A percentile compares a stretch with the other conserved stretches of the same genome.
These are phyloP conservation scores for Blepharisma undulans DNA, from an alignment of 169 alveolate genomes.

Conservation along the genomic window DNA sequence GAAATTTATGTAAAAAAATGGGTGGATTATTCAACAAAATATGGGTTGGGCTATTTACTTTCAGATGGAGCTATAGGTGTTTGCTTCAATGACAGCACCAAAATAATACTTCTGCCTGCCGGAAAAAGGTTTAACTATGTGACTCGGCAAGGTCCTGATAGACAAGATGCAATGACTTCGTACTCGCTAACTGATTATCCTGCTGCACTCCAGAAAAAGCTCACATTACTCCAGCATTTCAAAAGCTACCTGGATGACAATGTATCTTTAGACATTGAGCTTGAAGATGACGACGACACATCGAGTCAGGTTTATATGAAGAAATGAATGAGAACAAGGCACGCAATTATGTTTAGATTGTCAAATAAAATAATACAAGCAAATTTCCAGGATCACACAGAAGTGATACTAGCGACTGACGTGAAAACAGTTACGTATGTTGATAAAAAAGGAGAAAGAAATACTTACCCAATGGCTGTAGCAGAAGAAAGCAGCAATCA, in stretches of 20 bases:
- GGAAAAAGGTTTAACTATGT: slow-evolving; percentile 7
- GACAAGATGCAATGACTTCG: background rate
- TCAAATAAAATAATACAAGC: slow-evolving; percentile 88
- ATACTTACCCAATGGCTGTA: slow-evolving; percentile 73
- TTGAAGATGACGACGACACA: slow-evolving; percentile 49
- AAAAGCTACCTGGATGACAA: slow-evolving; percentile 61
- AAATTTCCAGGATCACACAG: slow-evolving; percentile 85
- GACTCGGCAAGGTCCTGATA: slow-evolving; percentile 6
- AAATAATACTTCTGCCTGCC: slow-evolving; percentile 64
- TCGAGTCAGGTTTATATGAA: slow-evolving; percentile 75
- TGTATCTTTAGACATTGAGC: slow-evolving; percentile 15
- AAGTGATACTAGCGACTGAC: slow-evolving; percentile 77
- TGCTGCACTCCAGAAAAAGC: slow-evolving; percentile 83
- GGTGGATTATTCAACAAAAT: slow-evolving; percentile 76
- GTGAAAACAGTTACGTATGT: slow-evolving; percentile 80
- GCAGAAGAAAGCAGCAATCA: slow-evolving; percentile 82
- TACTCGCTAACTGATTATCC: slow-evolving; percentile 24
- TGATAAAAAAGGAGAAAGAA: slow-evolving; percentile 78
- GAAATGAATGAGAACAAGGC: slow-evolving; percentile 90
- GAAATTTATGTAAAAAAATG: slow-evolving; percentile 77
- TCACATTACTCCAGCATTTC: slow-evolving; percentile 83
- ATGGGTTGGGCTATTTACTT: slow-evolving; percentile 88
- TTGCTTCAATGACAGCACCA: slow-evolving; percentile 88
- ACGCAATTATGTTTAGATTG: slow-evolving; percentile 88
- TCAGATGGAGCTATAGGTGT: slow-evolving; percentile 86